Percentiles rank a stretch among this genome's conserved stretches.
Evolutionary conservation across 768 basidiomycete genomes (phyloP).

Genomic region (Fomitopsis pulvina): DNA sequence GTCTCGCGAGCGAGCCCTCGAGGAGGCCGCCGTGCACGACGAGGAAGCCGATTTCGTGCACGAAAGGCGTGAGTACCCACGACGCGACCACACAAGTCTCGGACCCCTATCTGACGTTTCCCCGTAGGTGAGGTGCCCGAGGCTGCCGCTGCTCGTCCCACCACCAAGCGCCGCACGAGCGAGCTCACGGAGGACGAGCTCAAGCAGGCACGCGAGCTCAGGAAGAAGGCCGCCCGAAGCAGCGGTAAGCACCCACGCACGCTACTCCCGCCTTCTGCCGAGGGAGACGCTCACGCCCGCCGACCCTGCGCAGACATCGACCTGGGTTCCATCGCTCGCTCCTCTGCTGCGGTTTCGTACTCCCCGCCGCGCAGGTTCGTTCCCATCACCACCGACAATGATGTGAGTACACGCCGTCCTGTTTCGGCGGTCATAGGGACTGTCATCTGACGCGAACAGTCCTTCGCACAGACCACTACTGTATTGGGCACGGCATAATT

Average conservation of each 20-base stretch:
- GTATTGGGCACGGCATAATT: conserved; percentile 7
- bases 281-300: background rate
- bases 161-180: conserved; percentile 25
- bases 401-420: conserved; percentile 12
- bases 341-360: conserved; percentile 62
- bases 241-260: conserved; percentile 31
- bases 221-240: conserved; percentile 67
- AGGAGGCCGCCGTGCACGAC: conserved; percentile 52
- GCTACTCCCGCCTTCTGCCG: background rate
- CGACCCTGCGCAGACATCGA: conserved; percentile 34
- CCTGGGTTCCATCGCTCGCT: conserved; percentile 76
- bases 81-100: conserved; percentile 4
- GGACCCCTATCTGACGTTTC: background rate
- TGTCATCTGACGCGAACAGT: conserved; percentile 2
- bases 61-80: conserved; percentile 13
- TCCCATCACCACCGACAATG: conserved; percentile 24
- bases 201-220: conserved; percentile 55
- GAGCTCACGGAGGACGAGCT: conserved; percentile 57
- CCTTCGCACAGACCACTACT: conserved; percentile 5
- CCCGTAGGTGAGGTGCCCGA: background rate
- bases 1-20: conserved; percentile 54
- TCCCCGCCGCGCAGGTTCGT: conserved; percentile 32
- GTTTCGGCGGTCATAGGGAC: background rate
- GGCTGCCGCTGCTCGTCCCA: conserved; percentile 3
- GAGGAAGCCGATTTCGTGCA: conserved; percentile 40